These are phyloP conservation scores for Fusarium stilboides DNA, from an alignment of 2,329 filamentous ascomycete genomes.

Conservation along the genomic window DNA sequence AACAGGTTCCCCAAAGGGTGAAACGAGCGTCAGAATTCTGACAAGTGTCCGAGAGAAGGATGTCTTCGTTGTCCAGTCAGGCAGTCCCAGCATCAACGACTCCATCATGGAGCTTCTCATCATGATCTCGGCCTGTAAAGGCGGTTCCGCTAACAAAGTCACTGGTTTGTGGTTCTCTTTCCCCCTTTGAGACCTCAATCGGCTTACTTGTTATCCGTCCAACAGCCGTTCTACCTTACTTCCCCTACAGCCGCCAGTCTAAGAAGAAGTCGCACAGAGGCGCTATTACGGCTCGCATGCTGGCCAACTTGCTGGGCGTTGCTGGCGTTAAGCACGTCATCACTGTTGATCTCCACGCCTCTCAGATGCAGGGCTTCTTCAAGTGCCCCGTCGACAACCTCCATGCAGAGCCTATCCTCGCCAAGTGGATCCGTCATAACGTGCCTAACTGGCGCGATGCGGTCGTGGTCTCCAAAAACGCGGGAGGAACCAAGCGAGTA, in stretches of 20 bases:
- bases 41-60: constrained; percentile 94
- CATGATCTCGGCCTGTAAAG: constrained; percentile 99
- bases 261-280: constrained; percentile 99
- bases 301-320: constrained; percentile 93
- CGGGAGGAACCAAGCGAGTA: constrained; percentile 95
- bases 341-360: constrained; percentile 94
- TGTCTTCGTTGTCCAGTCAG: constrained; percentile 98
- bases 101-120: constrained; percentile 99
- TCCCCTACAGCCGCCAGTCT: constrained; percentile 98
- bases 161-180: constrained; percentile 76
- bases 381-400: constrained; percentile 97
- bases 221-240: constrained; percentile 89
- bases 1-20: constrained; percentile 65
- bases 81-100: constrained; percentile 96
- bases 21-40: constrained; percentile 78
- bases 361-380: constrained; percentile 99
- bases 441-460: constrained; percentile 90
- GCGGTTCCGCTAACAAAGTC: constrained; percentile 95
- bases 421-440: constrained; percentile 94
- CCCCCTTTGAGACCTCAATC: constrained; percentile 31
- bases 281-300: constrained; percentile 96
- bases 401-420: constrained; percentile 94
- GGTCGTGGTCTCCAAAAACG: constrained; percentile 98
- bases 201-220: constrained; percentile 34
- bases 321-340: constrained; percentile 98